Base-by-base conservation (phyloP, 257 asterid species). In the Galeopsis tetrahit region DNA sequence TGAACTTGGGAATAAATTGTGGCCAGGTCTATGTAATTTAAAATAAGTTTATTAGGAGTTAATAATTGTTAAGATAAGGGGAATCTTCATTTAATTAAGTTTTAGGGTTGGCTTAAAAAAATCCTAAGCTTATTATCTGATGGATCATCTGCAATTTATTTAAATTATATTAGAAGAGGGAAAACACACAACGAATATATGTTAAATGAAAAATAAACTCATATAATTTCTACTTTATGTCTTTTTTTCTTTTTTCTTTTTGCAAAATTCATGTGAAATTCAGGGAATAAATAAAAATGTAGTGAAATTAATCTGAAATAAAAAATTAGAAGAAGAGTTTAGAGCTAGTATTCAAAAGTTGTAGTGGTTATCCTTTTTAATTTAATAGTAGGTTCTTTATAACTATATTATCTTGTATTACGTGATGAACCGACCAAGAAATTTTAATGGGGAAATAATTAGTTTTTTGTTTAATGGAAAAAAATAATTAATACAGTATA, bases 11-110 rank as follows among this genome's bases (percentile, higher is more conserved):
- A 73, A 69, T 65, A 51, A 40, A 33, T 28, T 48, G 81, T 68
- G 87, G 82, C 55, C 76, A 15, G 40, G 72, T 68, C 68, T 40
- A 52, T 32, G 69, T 34, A 10, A 49, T 58, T 67, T 40, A 32
- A 79, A 31, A 57, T 74, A 10, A 44, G 63, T 11, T 75, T 43
- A 60, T 62, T 79, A 69, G 66, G 77, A 73, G 15, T 77, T 71
- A 62, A 77, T 63, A 38, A 69, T 36, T 44, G 36, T 77, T 46
- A 63, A 60, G 79, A 76, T 73, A 63, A 69, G 53, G 63, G 62
- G 88, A 81, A 76, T 83, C 83, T 77, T 77, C 63, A 82, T 80
- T 75, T 70, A 7, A 70, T 58, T 74, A 43, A 73, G 73, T 58
- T 64, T 46, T 73, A 49, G 75, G 75, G 78, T 58, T 56, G 77